Evolutionary conservation across 805 yeast genomes (phyloP).

Genomic region (Lipomyces oligophaga): DNA sequence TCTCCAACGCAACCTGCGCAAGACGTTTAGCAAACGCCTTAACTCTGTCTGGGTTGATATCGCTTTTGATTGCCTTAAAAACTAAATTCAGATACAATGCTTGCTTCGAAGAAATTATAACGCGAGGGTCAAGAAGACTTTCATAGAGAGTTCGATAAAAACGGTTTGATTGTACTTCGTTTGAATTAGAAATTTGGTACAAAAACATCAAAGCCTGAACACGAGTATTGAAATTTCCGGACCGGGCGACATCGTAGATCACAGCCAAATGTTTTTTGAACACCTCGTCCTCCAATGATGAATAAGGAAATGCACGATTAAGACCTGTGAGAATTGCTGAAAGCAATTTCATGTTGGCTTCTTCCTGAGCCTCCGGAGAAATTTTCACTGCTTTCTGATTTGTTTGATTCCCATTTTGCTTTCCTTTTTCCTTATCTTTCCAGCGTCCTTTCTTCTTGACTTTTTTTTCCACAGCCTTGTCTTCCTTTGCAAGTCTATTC

Average conservation of each 20-base stretch:
- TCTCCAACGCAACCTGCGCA: conserved; percentile 74
- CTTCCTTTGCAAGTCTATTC: conserved; percentile 50
- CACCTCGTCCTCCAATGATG: conserved; percentile 65
- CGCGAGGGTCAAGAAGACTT: conserved; percentile 77
- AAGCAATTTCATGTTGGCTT: conserved; percentile 76
- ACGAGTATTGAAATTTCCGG: conserved; percentile 89
- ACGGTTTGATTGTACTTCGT: conserved; percentile 46
- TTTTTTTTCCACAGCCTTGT: conserved; percentile 40
- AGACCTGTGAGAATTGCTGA: conserved; percentile 91
- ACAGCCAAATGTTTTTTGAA: conserved; percentile 72
- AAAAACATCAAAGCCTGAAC: conserved; percentile 87
- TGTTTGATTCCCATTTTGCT: conserved; percentile 13
- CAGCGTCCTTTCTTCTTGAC: conserved; percentile 59
- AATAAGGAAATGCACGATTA: conserved; percentile 93
- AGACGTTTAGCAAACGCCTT: conserved; percentile 89
- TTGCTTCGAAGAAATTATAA: conserved; percentile 84
- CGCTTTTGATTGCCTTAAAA: conserved; percentile 77
- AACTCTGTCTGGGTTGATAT: conserved; percentile 57
- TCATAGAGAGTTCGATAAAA: conserved; percentile 87
- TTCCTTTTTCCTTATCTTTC: conserved; percentile 48
- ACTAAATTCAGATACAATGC: conserved; percentile 84
- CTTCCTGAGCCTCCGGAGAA: conserved; percentile 45
- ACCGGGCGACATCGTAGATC: conserved; percentile 83
- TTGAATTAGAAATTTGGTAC: conserved; percentile 68
- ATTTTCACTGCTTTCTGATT: conserved; percentile 11